Evolutionary conservation across 1,139 yeast genomes (phyloP).

Genomic region (Taphrina flavorubra): DNA sequence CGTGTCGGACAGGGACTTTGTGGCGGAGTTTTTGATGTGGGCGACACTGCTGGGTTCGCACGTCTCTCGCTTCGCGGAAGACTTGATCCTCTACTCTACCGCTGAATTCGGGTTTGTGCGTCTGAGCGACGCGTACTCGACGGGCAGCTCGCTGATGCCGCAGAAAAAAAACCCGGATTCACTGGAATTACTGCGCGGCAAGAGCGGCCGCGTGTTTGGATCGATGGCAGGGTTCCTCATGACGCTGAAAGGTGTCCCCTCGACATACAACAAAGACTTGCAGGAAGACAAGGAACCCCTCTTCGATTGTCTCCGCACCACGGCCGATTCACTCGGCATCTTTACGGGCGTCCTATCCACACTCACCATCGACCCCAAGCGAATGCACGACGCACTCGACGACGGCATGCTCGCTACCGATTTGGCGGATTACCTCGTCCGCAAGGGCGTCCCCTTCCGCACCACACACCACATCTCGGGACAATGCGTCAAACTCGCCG

Average conservation of each 20-base stretch:
- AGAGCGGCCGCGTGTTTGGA: constrained; percentile 96
- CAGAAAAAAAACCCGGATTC: constrained; percentile 99
- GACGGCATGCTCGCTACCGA: constrained; percentile 99
- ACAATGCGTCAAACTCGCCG: constrained; percentile 92
- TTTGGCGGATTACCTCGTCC: constrained; percentile 93
- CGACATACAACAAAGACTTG: constrained; percentile 96
- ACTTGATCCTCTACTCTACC: constrained; percentile 90
- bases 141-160: constrained; percentile 98
- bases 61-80: constrained; percentile 91
- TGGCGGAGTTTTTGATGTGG: constrained; percentile 97
- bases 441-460: constrained; percentile 98
- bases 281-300: constrained; percentile 99
- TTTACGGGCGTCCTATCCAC: constrained; percentile 97
- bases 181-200: constrained; percentile 90
- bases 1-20: constrained; percentile 96
- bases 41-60: constrained; percentile 94
- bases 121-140: constrained; percentile 95
- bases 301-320: constrained; percentile 86
- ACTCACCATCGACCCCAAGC: constrained; percentile 68
- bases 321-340: constrained; percentile 88
- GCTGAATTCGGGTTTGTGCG: constrained; percentile 95
- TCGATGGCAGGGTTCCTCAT: constrained; percentile 92
- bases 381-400: constrained; percentile 85
- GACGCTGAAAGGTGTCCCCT: constrained; percentile 94
- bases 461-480: constrained; percentile 99